phyloP scores from a whole-genome alignment of 2,329 filamentous ascomycete genomes.

The Cladosporium austrohemisphaericum region DNA sequence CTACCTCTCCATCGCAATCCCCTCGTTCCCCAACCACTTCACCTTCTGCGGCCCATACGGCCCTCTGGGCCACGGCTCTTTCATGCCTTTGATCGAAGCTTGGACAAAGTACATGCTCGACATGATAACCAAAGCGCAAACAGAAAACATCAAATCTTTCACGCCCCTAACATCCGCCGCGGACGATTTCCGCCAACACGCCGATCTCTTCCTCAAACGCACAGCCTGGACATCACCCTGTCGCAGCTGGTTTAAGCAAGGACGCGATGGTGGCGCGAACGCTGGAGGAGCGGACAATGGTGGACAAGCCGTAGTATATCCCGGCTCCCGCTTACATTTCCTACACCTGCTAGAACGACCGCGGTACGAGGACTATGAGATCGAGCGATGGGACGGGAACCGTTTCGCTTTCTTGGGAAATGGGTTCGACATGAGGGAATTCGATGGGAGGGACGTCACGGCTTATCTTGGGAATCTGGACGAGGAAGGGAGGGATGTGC shows the following conservation, averaged over 20 bases:
- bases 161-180: slow-evolving; percentile 33
- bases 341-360: slow-evolving; percentile 36
- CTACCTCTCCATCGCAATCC: slow-evolving; percentile 42
- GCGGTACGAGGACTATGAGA: slow-evolving; percentile 42
- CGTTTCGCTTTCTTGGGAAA: slow-evolving; percentile 42
- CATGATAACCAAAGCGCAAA: slow-evolving; percentile 39
- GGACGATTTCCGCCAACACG: slow-evolving; percentile 38
- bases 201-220: slow-evolving; percentile 39
- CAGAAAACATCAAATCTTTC: slow-evolving; percentile 41
- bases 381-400: slow-evolving; percentile 39
- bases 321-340: slow-evolving; percentile 38
- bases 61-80: slow-evolving; percentile 38
- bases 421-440: slow-evolving; percentile 44
- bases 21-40: slow-evolving; percentile 44
- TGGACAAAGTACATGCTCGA: slow-evolving; percentile 40
- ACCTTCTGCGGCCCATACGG: slow-evolving; percentile 42
- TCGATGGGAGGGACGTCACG: slow-evolving; percentile 47
- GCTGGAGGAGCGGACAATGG: slow-evolving; percentile 25
- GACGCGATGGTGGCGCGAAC: slow-evolving; percentile 21
- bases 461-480: slow-evolving; percentile 43
- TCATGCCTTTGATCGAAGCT: slow-evolving; percentile 41
- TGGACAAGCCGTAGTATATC: slow-evolving; percentile 39
- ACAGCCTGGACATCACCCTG: slow-evolving; percentile 37
- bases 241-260: slow-evolving; percentile 37
- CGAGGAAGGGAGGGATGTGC: slow-evolving; percentile 36